Conservation (phyloP, 352 stramenopile species). For the Pythium aristosporum region DNA sequence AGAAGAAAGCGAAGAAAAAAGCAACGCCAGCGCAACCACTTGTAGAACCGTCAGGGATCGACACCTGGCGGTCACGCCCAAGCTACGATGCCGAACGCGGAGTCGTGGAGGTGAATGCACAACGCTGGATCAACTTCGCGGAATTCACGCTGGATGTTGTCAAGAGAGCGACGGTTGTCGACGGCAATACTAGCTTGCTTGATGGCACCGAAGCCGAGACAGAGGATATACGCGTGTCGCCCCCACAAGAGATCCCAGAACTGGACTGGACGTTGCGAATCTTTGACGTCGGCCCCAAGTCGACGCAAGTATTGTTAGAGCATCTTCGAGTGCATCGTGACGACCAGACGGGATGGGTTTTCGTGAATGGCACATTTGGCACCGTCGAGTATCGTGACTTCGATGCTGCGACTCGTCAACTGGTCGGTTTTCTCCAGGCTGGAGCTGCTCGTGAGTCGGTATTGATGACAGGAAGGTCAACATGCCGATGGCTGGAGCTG, state of each 20-base stretch:
- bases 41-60: constrained; percentile 20
- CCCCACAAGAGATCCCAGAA: constrained; percentile 8
- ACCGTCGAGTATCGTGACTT: constrained; percentile 60
- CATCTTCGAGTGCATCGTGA: constrained; percentile 11
- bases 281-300: constrained; percentile 62
- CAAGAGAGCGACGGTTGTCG: not conserved
- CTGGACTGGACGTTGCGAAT: constrained; percentile 60
- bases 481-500: constrained; percentile 16
- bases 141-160: constrained; percentile 16
- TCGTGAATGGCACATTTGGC: constrained; percentile 54
- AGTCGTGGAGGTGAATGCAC: constrained; percentile 1
- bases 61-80: constrained; percentile 10
- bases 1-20: constrained; percentile 19
- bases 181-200: constrained; percentile 19
- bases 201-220: constrained; percentile 4
- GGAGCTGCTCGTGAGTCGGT: not conserved
- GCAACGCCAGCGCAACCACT: constrained; percentile 5
- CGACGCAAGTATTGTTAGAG: constrained; percentile 36
- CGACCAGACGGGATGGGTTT: constrained; percentile 20
- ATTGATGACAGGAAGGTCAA: constrained; percentile 19
- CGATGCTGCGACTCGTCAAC: constrained; percentile 35
- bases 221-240: not conserved
- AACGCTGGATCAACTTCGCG: constrained; percentile 15
- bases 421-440: constrained; percentile 19
- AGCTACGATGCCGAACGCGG: constrained; percentile 21